Conservation (phyloP, 352 stramenopile species). For the Thalassiosira exigua region DNA sequence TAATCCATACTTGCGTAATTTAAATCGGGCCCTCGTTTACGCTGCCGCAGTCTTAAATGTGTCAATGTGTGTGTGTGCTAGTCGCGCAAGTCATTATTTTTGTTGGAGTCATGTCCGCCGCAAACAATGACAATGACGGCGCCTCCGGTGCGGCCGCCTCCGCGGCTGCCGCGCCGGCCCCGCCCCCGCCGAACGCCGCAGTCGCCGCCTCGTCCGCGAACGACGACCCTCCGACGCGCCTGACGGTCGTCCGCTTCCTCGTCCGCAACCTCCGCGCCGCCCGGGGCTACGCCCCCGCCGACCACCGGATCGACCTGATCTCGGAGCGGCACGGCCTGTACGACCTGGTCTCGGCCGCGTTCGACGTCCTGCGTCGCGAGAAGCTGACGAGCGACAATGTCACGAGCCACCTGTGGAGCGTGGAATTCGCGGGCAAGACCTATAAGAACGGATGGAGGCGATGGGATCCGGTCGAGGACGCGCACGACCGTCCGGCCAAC, state of each 20-base stretch:
- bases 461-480: not conserved
- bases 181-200: not conserved
- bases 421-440: conserved; percentile 2
- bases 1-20: no score
- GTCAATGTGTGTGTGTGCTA: no score
- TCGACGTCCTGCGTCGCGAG: conserved; percentile 7
- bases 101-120: no score
- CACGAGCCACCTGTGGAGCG: conserved; percentile 16
- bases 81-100: no score
- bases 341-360: conserved; percentile 11
- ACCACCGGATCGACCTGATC: conserved; percentile 22
- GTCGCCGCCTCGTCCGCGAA: not conserved
- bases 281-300: conserved; percentile 8
- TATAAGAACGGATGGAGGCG: conserved; percentile 24
- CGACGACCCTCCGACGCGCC: conserved; percentile 2
- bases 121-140: no score
- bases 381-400: conserved; percentile 2
- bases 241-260: conserved; percentile 18
- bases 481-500: not conserved
- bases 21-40: no score
- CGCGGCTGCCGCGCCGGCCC: no score
- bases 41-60: no score
- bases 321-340: conserved; percentile 20
- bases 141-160: no score
- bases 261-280: conserved; percentile 16